phyloP scores from a whole-genome alignment of 1,139 yeast species.

The Candida glucosophila region DNA sequence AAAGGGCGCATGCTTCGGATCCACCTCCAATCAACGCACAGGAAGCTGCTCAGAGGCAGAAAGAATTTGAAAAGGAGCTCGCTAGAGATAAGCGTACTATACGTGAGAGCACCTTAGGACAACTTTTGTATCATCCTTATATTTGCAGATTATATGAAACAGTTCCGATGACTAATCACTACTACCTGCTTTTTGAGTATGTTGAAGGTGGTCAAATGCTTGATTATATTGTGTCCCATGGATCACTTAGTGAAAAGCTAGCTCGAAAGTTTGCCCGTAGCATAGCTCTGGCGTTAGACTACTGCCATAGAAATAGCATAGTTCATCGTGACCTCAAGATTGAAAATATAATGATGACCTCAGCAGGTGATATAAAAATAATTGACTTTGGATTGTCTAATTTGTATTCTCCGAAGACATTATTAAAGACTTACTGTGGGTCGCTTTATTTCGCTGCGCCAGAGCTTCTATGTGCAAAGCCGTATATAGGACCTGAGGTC shows the following conservation, averaged over 20 bases:
- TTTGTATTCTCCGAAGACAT: conserved; percentile 60
- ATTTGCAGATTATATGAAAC: conserved; percentile 90
- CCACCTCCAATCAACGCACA: conserved; percentile 51
- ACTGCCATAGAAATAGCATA: conserved; percentile 86
- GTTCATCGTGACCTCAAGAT: conserved; percentile 96
- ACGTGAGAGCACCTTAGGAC: conserved; percentile 91
- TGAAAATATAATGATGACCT: conserved; percentile 91
- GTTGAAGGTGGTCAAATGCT: conserved; percentile 97
- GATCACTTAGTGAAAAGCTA: conserved; percentile 85
- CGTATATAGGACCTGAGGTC: conserved; percentile 94
- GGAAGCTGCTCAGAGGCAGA: conserved; percentile 54
- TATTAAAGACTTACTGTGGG: conserved; percentile 93
- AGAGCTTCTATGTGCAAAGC: conserved; percentile 83
- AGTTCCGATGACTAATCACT: conserved; percentile 94
- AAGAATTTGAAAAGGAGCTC: conserved; percentile 76
- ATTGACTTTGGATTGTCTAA: conserved; percentile 95
- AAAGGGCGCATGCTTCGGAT: conserved; percentile 68
- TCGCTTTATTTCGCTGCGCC: conserved; percentile 98
- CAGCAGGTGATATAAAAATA: conserved; percentile 88
- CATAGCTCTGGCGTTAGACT: conserved; percentile 90
- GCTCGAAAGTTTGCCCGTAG: conserved; percentile 95
- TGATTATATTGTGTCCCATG: conserved; percentile 95
- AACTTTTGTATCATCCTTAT: conserved; percentile 83
- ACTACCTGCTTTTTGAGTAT: conserved; percentile 93
- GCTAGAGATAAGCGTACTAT: conserved; percentile 89